A percentile compares a stretch with the other conserved stretches of the same genome.
Conservation (phyloP, 108 stramenopile species). For the Poteriospumella lacustris region DNA sequence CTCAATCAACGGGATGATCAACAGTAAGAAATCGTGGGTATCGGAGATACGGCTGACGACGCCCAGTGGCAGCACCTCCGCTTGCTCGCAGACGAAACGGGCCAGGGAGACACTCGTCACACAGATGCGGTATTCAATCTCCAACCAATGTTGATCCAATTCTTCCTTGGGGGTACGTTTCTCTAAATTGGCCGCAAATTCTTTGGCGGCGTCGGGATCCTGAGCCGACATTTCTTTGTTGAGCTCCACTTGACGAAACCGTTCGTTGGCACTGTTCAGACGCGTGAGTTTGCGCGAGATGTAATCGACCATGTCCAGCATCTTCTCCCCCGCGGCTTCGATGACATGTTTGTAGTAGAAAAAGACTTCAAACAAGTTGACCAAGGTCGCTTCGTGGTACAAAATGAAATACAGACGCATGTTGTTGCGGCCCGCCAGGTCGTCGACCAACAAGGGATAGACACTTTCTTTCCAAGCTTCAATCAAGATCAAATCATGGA, state of each 20-base stretch:
- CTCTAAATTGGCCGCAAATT: conserved; percentile 22
- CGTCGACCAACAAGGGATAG: conserved; percentile 34
- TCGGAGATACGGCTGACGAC: conserved; percentile 47
- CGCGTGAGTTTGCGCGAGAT: conserved; percentile 44
- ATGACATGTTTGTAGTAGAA: conserved; percentile 53
- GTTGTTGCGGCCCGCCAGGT: conserved; percentile 24
- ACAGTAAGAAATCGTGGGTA: conserved; percentile 67
- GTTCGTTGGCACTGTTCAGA: conserved; percentile 31
- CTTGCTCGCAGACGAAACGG: conserved; percentile 55
- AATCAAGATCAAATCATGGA: conserved; percentile 53
- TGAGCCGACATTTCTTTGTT: background rate
- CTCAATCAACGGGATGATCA: conserved; percentile 66
- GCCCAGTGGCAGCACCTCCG: conserved; percentile 39
- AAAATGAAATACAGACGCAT: conserved; percentile 55
- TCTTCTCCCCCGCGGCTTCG: conserved; percentile 40
- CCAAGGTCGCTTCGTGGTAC: conserved; percentile 58
- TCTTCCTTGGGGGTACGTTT: conserved; percentile 11
- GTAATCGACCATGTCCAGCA: conserved; percentile 59
- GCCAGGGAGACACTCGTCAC: conserved; percentile 49
- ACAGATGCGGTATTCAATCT: conserved; percentile 45
- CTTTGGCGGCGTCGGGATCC: background rate
- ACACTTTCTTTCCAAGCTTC: conserved; percentile 55
- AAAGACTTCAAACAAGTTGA: conserved; percentile 55
- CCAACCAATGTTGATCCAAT: conserved; percentile 25
- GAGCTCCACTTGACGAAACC: conserved; percentile 16